Evolutionary conservation across 129 eudicot genomes (phyloP).

Genomic region (Logfia minima): DNA sequence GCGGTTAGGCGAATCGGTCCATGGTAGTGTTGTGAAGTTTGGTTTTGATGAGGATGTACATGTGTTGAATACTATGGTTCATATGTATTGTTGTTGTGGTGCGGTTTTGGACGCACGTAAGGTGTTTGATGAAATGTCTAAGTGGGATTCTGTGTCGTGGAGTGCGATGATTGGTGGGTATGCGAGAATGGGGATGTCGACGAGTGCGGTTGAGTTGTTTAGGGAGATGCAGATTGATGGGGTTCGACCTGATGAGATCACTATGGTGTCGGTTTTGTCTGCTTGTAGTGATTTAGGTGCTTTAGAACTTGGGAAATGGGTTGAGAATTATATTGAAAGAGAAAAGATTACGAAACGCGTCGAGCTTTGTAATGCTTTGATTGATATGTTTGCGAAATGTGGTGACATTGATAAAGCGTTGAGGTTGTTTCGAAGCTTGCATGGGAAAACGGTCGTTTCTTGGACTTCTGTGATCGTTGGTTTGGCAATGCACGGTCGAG

Average conservation of each 20-base stretch:
- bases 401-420: conserved; percentile 71
- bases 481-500: conserved; percentile 82
- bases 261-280: conserved; percentile 63
- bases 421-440: conserved; percentile 47
- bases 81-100: conserved; percentile 61
- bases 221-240: conserved; percentile 69
- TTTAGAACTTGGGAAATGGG: conserved; percentile 74
- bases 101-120: conserved; percentile 45
- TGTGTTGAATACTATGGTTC: conserved; percentile 72
- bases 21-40: conserved; percentile 54
- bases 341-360: conserved; percentile 48
- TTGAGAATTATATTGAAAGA: conserved; percentile 53
- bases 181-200: conserved; percentile 53
- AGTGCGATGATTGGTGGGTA: conserved; percentile 82
- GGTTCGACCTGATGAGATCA: conserved; percentile 59
- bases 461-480: conserved; percentile 86
- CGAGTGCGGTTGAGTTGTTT: conserved; percentile 56
- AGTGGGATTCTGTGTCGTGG: conserved; percentile 59
- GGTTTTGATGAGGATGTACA: conserved; percentile 62
- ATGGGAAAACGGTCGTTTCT: conserved; percentile 49
- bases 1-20: conserved; percentile 53
- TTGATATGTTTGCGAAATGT: conserved; percentile 83
- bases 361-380: conserved; percentile 64
- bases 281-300: conserved; percentile 81
- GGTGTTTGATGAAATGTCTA: conserved; percentile 67